These are phyloP conservation scores for Pecoramyces ruminantium DNA, from an alignment of 192 early-diverging fungal species.

Conservation along the genomic window DNA sequence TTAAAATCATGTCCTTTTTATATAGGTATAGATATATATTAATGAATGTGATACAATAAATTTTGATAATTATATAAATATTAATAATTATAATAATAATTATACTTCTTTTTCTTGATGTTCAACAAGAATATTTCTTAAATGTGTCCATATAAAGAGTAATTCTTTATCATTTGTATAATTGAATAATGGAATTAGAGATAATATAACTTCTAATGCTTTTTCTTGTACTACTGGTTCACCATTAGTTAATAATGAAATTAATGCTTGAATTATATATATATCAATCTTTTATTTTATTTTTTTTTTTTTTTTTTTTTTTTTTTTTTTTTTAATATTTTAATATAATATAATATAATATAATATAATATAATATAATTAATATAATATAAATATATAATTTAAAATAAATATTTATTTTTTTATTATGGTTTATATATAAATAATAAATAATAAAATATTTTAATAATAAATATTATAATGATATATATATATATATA, in stretches of 20 bases:
- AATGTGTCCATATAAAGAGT: constrained; percentile 24
- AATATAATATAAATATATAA: too few species aligned
- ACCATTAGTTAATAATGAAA: constrained; percentile 15
- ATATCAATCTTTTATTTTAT: constrained; percentile 13
- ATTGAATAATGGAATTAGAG: constrained; percentile 20
- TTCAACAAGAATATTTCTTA: constrained; percentile 16
- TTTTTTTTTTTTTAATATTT: background rate
- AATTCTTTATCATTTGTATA: constrained; percentile 26
- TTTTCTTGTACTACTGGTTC: background rate
- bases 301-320: background rate
- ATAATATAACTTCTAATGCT: background rate
- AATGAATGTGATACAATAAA: too few species aligned
- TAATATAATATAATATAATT: too few species aligned
- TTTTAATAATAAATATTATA: too few species aligned
- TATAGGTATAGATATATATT: too few species aligned
- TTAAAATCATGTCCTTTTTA: constrained; percentile 3
- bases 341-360: too few species aligned
- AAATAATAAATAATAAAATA: too few species aligned
- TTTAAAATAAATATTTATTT: background rate
- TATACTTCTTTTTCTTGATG: constrained; percentile 13
- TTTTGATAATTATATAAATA: background rate
- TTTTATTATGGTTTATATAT: too few species aligned
- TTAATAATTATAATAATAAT: background rate
- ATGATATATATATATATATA: background rate
- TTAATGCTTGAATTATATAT: constrained; percentile 31